Percentiles rank a stretch among this genome's conserved stretches.
These are phyloP conservation scores for Salix koriyanagi DNA, from an alignment of 345 rosid genomes.

Conservation along the genomic window DNA sequence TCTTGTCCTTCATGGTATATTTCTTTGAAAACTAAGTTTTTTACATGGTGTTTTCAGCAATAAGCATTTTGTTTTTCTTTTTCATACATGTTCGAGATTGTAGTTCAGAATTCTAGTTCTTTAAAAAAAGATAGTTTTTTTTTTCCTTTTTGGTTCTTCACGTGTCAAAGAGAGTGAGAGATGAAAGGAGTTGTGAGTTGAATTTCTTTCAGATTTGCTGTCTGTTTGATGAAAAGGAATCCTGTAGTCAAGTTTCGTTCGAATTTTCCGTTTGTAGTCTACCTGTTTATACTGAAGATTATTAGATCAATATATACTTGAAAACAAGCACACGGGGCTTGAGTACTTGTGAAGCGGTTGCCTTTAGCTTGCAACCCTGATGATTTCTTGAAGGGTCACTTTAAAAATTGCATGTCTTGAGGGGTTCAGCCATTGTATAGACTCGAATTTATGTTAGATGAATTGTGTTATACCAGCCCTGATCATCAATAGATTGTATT, in stretches of 20 bases:
- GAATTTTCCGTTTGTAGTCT: not conserved
- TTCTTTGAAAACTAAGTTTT: not conserved
- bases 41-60: not conserved
- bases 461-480: not conserved
- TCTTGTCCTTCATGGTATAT: not conserved
- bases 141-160: too few relatives aligned
- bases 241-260: not conserved
- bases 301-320: not conserved
- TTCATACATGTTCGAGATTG: too few relatives aligned
- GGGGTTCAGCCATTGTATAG: not conserved
- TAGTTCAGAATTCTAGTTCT: not conserved
- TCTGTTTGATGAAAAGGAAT: not conserved
- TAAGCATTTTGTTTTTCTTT: too few relatives aligned
- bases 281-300: not conserved
- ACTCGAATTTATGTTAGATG: not conserved
- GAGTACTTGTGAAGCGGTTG: not conserved
- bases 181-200: not conserved
- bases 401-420: not conserved
- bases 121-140: not conserved
- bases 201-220: not conserved
- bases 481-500: not conserved
- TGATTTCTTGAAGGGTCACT: not conserved
- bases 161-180: too few relatives aligned
- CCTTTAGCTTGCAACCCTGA: not conserved
- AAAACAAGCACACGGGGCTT: not conserved